A percentile compares a stretch with the other conserved stretches of the same genome.
phyloP scores from a whole-genome alignment of 164 flowering plant genomes.

The Tinospora cordifolia region DNA sequence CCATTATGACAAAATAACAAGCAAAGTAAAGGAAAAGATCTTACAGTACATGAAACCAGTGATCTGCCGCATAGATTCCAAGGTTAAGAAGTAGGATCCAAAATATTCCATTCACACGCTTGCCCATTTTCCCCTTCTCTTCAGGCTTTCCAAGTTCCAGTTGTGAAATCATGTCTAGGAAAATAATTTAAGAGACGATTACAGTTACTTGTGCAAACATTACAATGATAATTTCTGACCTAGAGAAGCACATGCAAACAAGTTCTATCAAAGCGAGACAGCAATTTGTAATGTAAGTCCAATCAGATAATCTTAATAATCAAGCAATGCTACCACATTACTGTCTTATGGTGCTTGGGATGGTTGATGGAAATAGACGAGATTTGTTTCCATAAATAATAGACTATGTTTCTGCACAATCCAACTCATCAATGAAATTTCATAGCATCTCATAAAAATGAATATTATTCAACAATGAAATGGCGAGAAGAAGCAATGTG shows the following conservation, averaged over 20 bases:
- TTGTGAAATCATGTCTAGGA: slow-evolving; percentile 65
- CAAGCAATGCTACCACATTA: too few relatives aligned
- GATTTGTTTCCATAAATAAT: too few relatives aligned
- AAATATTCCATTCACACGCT: slow-evolving; percentile 75
- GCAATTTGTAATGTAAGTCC: too few relatives aligned
- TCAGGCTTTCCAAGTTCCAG: slow-evolving; percentile 65
- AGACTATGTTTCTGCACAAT: too few relatives aligned
- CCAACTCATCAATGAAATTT: too few relatives aligned
- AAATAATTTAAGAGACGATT: not conserved
- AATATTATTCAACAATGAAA: too few relatives aligned
- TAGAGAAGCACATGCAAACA: not conserved
- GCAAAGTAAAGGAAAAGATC: slow-evolving; percentile 7
- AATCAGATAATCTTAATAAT: too few relatives aligned
- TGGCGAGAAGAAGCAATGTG: too few relatives aligned
- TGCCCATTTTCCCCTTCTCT: slow-evolving; percentile 39
- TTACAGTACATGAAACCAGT: slow-evolving; percentile 62
- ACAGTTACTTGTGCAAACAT: too few relatives aligned
- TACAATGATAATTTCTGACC: not conserved
- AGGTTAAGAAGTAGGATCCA: slow-evolving; percentile 84
- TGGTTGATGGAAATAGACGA: too few relatives aligned
- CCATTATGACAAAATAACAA: not conserved
- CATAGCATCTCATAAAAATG: too few relatives aligned
- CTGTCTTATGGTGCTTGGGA: too few relatives aligned
- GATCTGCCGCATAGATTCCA: slow-evolving; percentile 76
- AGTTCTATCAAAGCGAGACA: not conserved